Base-by-base conservation (phyloP, 352 stramenopile species). In the Nothophytophthora sp. region DNA sequence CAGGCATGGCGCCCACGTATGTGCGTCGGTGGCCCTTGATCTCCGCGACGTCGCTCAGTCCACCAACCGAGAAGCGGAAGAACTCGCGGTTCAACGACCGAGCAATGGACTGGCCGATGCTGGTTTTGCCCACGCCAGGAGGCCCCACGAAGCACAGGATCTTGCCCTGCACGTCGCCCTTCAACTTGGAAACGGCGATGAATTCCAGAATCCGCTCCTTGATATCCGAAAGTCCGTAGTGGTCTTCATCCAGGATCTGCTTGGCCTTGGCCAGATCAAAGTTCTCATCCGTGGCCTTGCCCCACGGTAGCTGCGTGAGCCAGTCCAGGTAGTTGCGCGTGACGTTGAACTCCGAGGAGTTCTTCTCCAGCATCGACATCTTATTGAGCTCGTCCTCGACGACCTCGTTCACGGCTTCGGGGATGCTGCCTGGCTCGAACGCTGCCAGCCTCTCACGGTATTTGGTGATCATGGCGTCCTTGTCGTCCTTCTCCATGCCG, bases 171-270 rank as follows among this genome's bases (percentile, higher is more conserved):
- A 99, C 91, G 41, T 86, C 86, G 20, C 96, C 96, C 56, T 88
- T 89, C 5, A 99, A 76, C 65, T 99, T 99, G 7, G 96, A 97
- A 10, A 99, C 96, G 1, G 98, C 97, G 55, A 99, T 98, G 58
- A 99, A 99, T 76, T 99, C 95, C 16, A 99, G 73, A 51, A 99
- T 99, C 15, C 96, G 97, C 49, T 99, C 92, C 69, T 99, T 99
- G 47, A 99, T 97, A 65, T 99, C 96, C 28, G 97, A 87, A 20
- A 99, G 84, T 2, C 97, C 97, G 67, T 99, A 99, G 70, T 99
- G 97, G 55, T 99, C 96, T 54, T 96, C 88, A 60, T 99, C 93
- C 22, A 99, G 66, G 40, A 98, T 90, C 55, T 91, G 67, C 65
- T 96, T 88, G 5, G 96, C 97, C 50, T 90, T 88, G 0, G 76